Evolutionary conservation across 169 alveolate genomes (phyloP).

Genomic region (Eimeria necatrix): DNA sequence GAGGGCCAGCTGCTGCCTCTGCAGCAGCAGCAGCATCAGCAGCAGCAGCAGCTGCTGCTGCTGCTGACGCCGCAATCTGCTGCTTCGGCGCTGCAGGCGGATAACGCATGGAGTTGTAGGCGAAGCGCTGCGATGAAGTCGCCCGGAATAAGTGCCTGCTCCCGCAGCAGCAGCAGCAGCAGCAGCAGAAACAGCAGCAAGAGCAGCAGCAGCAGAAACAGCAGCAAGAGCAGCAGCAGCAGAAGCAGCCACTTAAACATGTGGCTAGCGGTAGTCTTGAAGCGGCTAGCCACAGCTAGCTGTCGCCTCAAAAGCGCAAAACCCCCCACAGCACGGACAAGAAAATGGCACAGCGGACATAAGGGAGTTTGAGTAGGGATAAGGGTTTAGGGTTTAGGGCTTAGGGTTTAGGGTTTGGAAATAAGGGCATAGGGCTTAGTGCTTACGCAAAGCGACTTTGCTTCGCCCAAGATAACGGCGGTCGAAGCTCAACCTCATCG

Average conservation of each 20-base stretch:
- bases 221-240: background rate
- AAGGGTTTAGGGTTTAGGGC: conserved; percentile 43
- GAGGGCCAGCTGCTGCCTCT: background rate
- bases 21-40: background rate
- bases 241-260: too few species aligned
- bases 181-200: too few species aligned
- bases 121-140: background rate
- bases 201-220: background rate
- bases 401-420: conserved; percentile 36
- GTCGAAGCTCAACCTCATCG: background rate
- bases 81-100: background rate
- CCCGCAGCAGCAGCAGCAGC: background rate
- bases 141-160: conserved; percentile 26
- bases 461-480: conserved; percentile 9
- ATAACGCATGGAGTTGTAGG: conserved; percentile 31
- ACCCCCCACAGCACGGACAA: background rate
- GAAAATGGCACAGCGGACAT: too few species aligned
- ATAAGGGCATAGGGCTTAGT: background rate
- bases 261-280: too few species aligned
- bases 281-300: background rate
- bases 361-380: background rate
- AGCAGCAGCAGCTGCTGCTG: background rate
- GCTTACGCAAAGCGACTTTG: background rate
- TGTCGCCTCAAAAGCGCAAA: background rate
- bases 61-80: background rate